phyloP scores from a whole-genome alignment of 495 filamentous ascomycete genomes.

The Podospora anserina region DNA sequence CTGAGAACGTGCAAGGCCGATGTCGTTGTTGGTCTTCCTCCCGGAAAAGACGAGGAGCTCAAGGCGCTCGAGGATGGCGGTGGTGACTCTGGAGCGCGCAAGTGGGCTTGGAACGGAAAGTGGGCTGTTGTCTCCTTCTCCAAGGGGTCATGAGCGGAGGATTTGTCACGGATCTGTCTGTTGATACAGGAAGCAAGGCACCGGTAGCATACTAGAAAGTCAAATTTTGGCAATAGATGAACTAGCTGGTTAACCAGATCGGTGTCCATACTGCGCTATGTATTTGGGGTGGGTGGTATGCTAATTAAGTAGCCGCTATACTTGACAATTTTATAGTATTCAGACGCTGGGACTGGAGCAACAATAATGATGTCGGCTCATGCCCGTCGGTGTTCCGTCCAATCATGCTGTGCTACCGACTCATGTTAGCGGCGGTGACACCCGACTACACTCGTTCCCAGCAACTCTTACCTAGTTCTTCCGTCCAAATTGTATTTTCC shows the following conservation, averaged over 20 bases:
- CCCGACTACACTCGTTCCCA: not conserved
- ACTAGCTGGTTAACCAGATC: not conserved
- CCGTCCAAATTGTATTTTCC: not conserved
- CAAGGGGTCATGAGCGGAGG: constrained; percentile 30
- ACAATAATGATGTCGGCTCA: not conserved
- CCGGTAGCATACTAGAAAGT: not conserved
- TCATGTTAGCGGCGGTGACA: not conserved
- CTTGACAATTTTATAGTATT: not conserved
- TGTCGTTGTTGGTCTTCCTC: constrained; percentile 81
- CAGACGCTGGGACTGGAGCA: not conserved
- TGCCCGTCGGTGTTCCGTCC: not conserved
- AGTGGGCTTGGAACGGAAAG: constrained; percentile 97
- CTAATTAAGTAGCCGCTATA: too few species aligned
- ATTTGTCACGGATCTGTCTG: not conserved
- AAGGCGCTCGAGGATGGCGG: constrained; percentile 63
- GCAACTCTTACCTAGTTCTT: not conserved
- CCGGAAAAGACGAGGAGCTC: constrained; percentile 77
- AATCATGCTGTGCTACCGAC: not conserved
- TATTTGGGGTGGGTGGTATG: too few species aligned
- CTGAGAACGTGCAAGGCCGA: constrained; percentile 96
- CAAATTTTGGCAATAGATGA: not conserved
- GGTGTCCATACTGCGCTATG: too few species aligned
- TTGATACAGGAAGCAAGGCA: not conserved
- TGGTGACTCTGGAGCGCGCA: constrained; percentile 65
- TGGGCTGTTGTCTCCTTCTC: constrained; percentile 94